phyloP scores from a whole-genome alignment of 2,329 filamentous ascomycete genomes.

The Apiospora hydei region DNA sequence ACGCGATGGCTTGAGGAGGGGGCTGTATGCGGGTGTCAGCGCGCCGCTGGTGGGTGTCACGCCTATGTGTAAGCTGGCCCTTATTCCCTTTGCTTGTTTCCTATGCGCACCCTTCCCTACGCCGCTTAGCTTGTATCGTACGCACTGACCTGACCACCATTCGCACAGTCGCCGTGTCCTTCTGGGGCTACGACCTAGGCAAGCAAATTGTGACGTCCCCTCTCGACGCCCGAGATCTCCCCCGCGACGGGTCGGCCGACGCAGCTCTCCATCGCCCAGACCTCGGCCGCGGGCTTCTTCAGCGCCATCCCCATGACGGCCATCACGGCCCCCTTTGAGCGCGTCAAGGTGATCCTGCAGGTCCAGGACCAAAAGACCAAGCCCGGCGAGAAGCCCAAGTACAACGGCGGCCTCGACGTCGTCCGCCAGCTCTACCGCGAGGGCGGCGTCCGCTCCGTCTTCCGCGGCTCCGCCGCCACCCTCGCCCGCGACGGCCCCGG shows the following conservation, averaged over 20 bases:
- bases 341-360: conserved; percentile 97
- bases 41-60: conserved; percentile 95
- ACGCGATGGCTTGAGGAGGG: conserved; percentile 79
- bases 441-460: conserved; percentile 89
- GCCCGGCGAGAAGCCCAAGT: conserved; percentile 91
- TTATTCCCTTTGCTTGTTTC: not conserved
- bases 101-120: not conserved
- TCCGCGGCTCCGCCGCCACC: conserved; percentile 89
- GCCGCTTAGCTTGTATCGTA: not conserved
- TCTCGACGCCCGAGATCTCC: conserved; percentile 69
- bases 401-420: conserved; percentile 86
- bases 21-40: conserved; percentile 95
- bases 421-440: conserved; percentile 92
- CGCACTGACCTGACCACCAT: not conserved
- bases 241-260: conserved; percentile 68
- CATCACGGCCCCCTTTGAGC: conserved; percentile 99
- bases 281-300: conserved; percentile 94
- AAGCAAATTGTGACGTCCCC: conserved; percentile 80
- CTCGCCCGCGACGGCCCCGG: conserved; percentile 93
- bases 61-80: conserved; percentile 84
- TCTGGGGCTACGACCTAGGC: conserved; percentile 94
- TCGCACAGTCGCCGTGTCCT: conserved; percentile 68
- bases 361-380: conserved; percentile 89
- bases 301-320: conserved; percentile 96
- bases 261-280: conserved; percentile 79